Percentiles rank a stretch among this genome's conserved stretches.
These are phyloP conservation scores for Epipyxis sp. DNA, from an alignment of 108 stramenopile species.

Conservation along the genomic window DNA sequence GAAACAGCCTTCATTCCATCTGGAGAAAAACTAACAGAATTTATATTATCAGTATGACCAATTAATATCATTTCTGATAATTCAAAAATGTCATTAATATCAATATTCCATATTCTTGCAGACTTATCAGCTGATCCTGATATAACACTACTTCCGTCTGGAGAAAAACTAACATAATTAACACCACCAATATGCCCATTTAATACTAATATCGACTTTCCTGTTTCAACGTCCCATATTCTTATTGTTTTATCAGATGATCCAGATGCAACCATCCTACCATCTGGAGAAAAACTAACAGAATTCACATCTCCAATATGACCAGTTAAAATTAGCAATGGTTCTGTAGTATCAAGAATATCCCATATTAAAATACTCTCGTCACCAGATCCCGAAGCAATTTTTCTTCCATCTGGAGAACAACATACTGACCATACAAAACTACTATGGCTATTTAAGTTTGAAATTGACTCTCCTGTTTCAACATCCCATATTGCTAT, in stretches of 20 bases:
- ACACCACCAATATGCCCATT: conserved; percentile 93
- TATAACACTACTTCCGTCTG: conserved; percentile 82
- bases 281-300: not conserved
- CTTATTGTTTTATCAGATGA: conserved; percentile 90
- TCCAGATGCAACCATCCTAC: conserved; percentile 73
- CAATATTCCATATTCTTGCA: too few species aligned
- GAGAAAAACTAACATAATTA: conserved; percentile 91
- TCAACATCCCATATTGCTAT: not conserved
- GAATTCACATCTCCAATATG: not conserved
- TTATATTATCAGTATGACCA: too few species aligned
- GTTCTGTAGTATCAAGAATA: too few species aligned
- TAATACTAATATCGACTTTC: conserved; percentile 69
- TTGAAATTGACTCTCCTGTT: not conserved
- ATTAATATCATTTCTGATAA: too few species aligned
- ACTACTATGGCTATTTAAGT: not conserved
- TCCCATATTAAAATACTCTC: not conserved
- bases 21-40: too few species aligned
- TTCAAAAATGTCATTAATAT: too few species aligned
- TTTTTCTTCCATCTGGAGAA: not conserved
- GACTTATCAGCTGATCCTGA: conserved; percentile 59
- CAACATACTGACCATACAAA: not conserved
- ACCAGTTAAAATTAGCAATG: not conserved
- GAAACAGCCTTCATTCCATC: too few species aligned
- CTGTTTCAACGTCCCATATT: conserved; percentile 77
- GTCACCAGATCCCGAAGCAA: not conserved